Base-by-base conservation (phyloP, 164 flowering plant genomes). In the Annona squamosa region DNA sequence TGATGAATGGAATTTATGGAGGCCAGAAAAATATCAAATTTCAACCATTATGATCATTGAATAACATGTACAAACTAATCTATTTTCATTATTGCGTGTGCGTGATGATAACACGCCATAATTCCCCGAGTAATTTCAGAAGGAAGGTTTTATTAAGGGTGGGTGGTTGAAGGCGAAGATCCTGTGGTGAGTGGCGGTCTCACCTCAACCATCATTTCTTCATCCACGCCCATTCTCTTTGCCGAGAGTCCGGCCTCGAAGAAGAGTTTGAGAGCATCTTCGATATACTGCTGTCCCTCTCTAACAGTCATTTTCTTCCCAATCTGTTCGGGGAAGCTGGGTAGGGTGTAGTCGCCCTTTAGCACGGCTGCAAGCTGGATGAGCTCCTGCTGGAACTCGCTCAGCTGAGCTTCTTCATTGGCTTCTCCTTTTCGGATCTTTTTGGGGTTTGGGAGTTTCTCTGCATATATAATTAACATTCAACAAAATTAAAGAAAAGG, bases 311-410 rank as follows among this genome's bases (percentile, higher is more conserved):
- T 86, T 7, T 79, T 56, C 72, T 89, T 81, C 3, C 83, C 87
- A 10, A 91, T 82, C 57, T 75, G 85, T 17, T 75, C 73, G 0
- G 84, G 85, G 75, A 71, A 86, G 72, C 83, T 83, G 5, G 88
- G 79, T 62, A 91, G 63, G 46, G 81, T 52, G 62, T 89, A 42
- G 41, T 93, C 92, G 44, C 98, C 98, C 48, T 86, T 90, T 26
- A 93, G 71, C 46, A 87, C 95, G 0, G 97, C 89, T 1, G 98
- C 97, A 1, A 93, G 87, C 72, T 91, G 93, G 70, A 90, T 1
- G 17, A 93, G 79, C 81, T 93, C 98, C 74, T 84, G 86, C 75
- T 93, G 98, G 79, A 93, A 93, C 68, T 93, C 97, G 19, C 85
- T 93, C 4, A 90, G 73, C 73, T 81, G 71, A 0, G 88, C 89